Evolutionary conservation across 352 stramenopile species (phyloP), one percentile per base, ranked within the genome.

Genomic region (Globisporangium echinulatum): DNA sequence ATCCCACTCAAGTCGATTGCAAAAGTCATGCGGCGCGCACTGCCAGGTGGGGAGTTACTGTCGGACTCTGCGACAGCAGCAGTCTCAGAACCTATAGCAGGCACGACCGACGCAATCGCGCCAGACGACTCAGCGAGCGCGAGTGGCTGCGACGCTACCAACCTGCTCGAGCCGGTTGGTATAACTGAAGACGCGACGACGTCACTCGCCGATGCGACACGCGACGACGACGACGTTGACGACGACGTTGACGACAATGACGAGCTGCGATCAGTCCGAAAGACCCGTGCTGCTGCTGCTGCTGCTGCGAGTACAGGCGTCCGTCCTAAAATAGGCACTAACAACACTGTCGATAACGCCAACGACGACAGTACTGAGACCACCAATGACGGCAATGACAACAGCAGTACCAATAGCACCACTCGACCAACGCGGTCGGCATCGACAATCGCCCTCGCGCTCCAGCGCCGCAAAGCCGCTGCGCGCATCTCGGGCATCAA

Each of bases 11-110:
- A 88, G 44, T 66, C 68, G 2, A 72, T 94, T n/a, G 63, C 73
- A 4, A 92, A 90, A 54, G 74, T 94, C 52, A 94, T 94, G 85
- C 71, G 79, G 3, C 66, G 63, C 40, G 78, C 63, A 1, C 60
- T 94, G 3, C 75, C 72, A 0, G 65, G 64, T 14, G 62, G 25
- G 2, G 19, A 47, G 46, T 5, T 11, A 15, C 17, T 36, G 46
- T 17, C 43, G 43, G n/a, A 15, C 43, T 13, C 46, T 5, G 17
- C 14, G 11, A n/a, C 46, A n/a, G 25, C 14, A 50, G 44, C 44
- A 49, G 44, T 17, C 10, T 52, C 4, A 40, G 17, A 8, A 44
- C 40, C 40, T 14, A 44, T 13, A 44, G 3, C 40, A 33, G 25
- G 25, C 25, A 33, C 25, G 25, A 33, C 25, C 25, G 25, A 33